A percentile compares a stretch with the other conserved stretches of the same genome.
Evolutionary conservation across 2,329 filamentous ascomycete species (phyloP).

Genomic region (Aspergillus hiratsukae): DNA sequence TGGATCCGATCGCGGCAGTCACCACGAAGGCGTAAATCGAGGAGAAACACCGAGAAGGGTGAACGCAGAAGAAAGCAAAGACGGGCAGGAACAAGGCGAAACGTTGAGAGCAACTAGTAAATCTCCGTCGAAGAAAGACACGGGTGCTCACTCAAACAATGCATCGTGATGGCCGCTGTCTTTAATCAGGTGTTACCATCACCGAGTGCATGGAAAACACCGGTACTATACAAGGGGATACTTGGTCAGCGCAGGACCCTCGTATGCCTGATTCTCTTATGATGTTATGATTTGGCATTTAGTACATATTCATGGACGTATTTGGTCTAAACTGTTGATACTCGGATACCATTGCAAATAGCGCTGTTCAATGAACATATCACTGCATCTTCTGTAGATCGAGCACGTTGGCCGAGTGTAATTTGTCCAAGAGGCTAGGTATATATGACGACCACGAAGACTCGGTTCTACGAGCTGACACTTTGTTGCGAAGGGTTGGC

Average conservation of each 20-base stretch:
- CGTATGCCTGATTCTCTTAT: not conserved
- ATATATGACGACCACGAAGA: not conserved
- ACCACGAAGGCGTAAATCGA: not conserved
- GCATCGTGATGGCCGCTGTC: not conserved
- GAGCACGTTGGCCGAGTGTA: not conserved
- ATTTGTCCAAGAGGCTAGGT: not conserved
- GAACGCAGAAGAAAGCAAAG: constrained; percentile 1
- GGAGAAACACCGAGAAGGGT: not conserved
- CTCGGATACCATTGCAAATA: not conserved
- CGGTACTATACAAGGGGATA: not conserved
- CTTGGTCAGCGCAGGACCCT: not conserved
- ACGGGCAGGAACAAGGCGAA: not conserved
- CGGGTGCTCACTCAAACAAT: not conserved
- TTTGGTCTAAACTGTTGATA: not conserved
- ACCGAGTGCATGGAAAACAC: not conserved
- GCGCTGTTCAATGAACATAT: not conserved
- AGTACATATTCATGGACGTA: not conserved
- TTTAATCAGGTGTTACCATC: not conserved
- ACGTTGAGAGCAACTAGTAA: not conserved
- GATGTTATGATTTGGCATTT: not conserved
- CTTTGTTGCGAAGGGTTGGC: constrained; percentile 10
- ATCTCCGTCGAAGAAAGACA: not conserved
- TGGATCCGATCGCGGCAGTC: constrained; percentile 9
- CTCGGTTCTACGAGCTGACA: not conserved
- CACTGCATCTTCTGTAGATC: not conserved